These are phyloP conservation scores for Symbiotaphrina buchneri DNA, from an alignment of 495 filamentous ascomycete species.

Conservation along the genomic window DNA sequence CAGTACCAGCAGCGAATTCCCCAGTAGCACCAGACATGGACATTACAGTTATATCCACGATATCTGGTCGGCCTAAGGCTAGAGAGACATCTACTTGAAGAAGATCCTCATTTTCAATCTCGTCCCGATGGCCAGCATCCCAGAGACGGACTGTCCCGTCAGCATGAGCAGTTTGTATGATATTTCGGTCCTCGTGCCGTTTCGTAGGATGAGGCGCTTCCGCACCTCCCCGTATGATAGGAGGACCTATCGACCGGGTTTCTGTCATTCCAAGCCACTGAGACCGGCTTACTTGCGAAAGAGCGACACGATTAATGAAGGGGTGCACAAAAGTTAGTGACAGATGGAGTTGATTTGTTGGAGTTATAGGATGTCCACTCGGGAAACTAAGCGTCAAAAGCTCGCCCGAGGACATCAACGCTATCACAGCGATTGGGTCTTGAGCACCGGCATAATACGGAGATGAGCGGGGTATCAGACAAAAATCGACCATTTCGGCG, in stretches of 20 bases:
- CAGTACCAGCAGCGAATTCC: slow-evolving; percentile 67
- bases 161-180: slow-evolving; percentile 63
- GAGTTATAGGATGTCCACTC: slow-evolving; percentile 68
- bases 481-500: slow-evolving; percentile 61
- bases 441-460: slow-evolving; percentile 74
- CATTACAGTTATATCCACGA: slow-evolving; percentile 51
- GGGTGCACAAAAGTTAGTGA: slow-evolving; percentile 72
- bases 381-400: slow-evolving; percentile 76
- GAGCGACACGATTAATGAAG: slow-evolving; percentile 45
- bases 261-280: slow-evolving; percentile 83
- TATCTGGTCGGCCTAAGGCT: slow-evolving; percentile 60
- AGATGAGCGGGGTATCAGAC: slow-evolving; percentile 53
- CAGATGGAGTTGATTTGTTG: slow-evolving; percentile 75
- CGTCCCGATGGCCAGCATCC: slow-evolving; percentile 78
- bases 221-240: slow-evolving; percentile 53
- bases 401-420: slow-evolving; percentile 66
- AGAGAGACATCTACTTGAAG: slow-evolving; percentile 71
- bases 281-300: slow-evolving; percentile 47
- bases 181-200: slow-evolving; percentile 56
- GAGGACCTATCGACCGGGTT: slow-evolving; percentile 45
- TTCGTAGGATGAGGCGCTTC: slow-evolving; percentile 41
- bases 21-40: slow-evolving; percentile 54
- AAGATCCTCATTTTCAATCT: slow-evolving; percentile 66
- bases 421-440: slow-evolving; percentile 71
- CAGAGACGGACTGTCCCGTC: slow-evolving; percentile 76